Evolutionary conservation across 495 filamentous ascomycete genomes (phyloP).

Genomic region (Penicillium egyptiacum): DNA sequence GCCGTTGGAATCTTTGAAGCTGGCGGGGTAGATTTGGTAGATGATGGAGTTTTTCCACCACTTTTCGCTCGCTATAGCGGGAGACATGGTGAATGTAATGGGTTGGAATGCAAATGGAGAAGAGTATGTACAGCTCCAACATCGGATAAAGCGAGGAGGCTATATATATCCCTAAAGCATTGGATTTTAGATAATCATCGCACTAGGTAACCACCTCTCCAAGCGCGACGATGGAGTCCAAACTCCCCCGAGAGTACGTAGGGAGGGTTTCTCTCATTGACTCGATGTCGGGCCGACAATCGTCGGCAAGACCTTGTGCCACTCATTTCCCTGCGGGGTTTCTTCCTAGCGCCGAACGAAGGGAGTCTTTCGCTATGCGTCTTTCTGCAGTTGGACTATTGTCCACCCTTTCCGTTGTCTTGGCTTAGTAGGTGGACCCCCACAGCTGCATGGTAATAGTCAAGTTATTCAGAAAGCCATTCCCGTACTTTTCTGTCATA

Average conservation of each 20-base stretch:
- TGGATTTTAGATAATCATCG: background rate
- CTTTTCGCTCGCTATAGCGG: conserved; percentile 10
- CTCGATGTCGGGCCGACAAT: conserved; percentile 9
- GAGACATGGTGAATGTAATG: conserved; percentile 5
- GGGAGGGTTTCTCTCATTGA: conserved; percentile 3
- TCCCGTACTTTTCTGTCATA: too few relatives aligned
- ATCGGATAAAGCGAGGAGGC: background rate
- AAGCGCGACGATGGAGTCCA: conserved; percentile 6
- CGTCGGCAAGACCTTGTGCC: background rate
- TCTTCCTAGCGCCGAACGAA: background rate
- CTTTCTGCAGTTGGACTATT: too few relatives aligned
- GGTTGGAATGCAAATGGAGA: background rate
- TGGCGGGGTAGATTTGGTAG: conserved; percentile 45
- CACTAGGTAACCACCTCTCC: background rate
- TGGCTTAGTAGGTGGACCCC: too few relatives aligned
- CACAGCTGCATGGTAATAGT: too few relatives aligned
- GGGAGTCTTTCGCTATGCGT: too few relatives aligned
- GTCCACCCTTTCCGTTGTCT: too few relatives aligned
- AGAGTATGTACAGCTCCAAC: background rate
- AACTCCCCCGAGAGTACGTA: background rate
- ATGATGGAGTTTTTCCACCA: conserved; percentile 46
- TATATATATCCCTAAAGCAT: conserved; percentile 1
- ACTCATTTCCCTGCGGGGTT: background rate
- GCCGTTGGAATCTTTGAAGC: conserved; percentile 41
- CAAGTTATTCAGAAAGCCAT: too few relatives aligned